Conservation (phyloP, 1,139 yeast species). For the Candida sp. region DNA sequence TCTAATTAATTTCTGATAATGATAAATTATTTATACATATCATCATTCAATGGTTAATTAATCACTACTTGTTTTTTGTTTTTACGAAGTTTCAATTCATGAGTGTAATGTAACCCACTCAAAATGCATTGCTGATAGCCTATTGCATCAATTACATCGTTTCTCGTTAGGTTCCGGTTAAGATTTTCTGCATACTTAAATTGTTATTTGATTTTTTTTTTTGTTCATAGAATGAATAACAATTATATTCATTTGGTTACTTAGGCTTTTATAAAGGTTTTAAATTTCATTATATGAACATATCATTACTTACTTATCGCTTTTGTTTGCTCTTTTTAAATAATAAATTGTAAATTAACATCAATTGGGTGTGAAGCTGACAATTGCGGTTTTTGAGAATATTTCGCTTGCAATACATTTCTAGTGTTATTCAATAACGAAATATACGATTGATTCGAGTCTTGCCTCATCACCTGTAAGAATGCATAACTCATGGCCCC, state of each 20-base stretch:
- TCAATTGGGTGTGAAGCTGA: constrained; percentile 85
- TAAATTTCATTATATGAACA: neutral
- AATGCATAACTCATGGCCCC: constrained; percentile 98
- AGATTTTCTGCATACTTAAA: neutral
- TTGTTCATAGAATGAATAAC: too few species aligned
- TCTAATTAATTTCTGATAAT: neutral
- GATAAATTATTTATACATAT: too few species aligned
- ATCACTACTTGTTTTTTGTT: neutral
- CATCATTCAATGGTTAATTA: too few species aligned
- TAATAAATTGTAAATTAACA: constrained; percentile 59
- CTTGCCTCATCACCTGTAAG: constrained; percentile 61
- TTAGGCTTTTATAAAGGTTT: neutral
- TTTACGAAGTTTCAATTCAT: neutral
- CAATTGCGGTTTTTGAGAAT: constrained; percentile 87
- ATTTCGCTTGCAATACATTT: constrained; percentile 60
- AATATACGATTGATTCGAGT: constrained; percentile 74
- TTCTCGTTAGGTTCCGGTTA: too few species aligned
- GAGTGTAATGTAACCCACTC: neutral
- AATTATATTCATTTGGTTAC: neutral
- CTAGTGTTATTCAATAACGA: constrained; percentile 82
- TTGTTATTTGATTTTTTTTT: neutral
- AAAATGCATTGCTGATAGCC: neutral
- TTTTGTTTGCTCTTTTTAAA: constrained; percentile 6
- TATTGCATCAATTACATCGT: too few species aligned
- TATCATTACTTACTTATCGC: neutral